Evolutionary conservation across 164 flowering plant species (phyloP).

Genomic region (Piper betle): DNA sequence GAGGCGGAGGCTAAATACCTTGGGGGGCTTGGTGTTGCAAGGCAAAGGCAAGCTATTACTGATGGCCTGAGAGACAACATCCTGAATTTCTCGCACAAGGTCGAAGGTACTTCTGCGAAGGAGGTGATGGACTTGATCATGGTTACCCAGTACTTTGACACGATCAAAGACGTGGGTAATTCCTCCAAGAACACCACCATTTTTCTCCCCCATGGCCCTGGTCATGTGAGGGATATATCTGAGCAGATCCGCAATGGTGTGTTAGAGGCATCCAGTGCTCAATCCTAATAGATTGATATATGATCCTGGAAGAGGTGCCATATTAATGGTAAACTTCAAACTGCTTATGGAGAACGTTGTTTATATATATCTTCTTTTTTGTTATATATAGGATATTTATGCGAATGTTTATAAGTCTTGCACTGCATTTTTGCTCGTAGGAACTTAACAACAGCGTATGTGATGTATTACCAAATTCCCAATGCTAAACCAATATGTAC

Average conservation of each 20-base stretch:
- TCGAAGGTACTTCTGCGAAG: slow-evolving; percentile 85
- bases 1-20: slow-evolving; percentile 97
- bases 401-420: no score
- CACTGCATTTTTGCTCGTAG: no score
- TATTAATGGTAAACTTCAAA: no score
- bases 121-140: slow-evolving; percentile 98
- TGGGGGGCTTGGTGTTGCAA: slow-evolving; percentile 95
- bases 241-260: slow-evolving; percentile 89
- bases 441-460: no score
- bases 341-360: no score
- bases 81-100: slow-evolving; percentile 76
- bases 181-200: slow-evolving; percentile 92
- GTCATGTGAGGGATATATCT: slow-evolving; percentile 81
- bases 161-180: slow-evolving; percentile 92
- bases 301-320: background rate
- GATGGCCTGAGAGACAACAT: slow-evolving; percentile 96
- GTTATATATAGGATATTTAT: no score
- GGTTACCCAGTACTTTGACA: slow-evolving; percentile 97
- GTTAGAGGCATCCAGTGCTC: slow-evolving; percentile 71
- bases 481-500: no score
- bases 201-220: slow-evolving; percentile 98
- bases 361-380: no score
- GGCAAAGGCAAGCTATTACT: slow-evolving; percentile 96
- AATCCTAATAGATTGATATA: background rate
- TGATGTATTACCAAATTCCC: no score